phyloP scores from a whole-genome alignment of 176 grass and related monocot genomes.

The Puya raimondii region DNA sequence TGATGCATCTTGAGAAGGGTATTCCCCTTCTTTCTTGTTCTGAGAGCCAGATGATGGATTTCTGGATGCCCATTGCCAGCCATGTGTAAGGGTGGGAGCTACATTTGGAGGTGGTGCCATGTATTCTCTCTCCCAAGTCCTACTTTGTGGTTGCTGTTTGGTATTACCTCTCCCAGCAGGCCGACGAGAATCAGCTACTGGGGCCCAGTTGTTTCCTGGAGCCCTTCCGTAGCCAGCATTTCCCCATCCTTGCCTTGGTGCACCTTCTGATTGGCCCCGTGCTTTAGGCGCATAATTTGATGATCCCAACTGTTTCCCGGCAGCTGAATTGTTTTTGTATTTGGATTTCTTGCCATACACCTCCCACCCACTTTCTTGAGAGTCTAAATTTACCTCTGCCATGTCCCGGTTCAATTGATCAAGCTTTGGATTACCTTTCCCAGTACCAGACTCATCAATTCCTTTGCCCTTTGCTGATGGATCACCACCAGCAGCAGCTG shows the following conservation, averaged over 20 bases:
- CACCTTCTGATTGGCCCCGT: constrained; percentile 10
- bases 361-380: constrained; percentile 52
- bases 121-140: constrained; percentile 21
- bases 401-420: constrained; percentile 18
- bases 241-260: constrained; percentile 29
- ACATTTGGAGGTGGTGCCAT: constrained; percentile 28
- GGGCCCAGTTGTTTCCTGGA: constrained; percentile 26
- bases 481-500: neutral
- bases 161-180: constrained; percentile 33
- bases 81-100: constrained; percentile 38
- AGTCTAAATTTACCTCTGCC: constrained; percentile 19
- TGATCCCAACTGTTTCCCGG: constrained; percentile 27
- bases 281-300: constrained; percentile 24
- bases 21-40: constrained; percentile 24
- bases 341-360: constrained; percentile 42
- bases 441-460: neutral
- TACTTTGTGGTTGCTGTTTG: constrained; percentile 25
- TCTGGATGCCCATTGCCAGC: constrained; percentile 55
- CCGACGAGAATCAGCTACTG: constrained; percentile 30
- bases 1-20: constrained; percentile 24
- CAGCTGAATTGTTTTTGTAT: constrained; percentile 33
- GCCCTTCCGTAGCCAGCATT: constrained; percentile 33
- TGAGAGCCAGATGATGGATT: constrained; percentile 30
- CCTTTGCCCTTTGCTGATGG: constrained; percentile 19
- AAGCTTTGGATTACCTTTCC: constrained; percentile 13